Conservation (phyloP, 805 yeast genomes). For the Lachancea fermentati region DNA sequence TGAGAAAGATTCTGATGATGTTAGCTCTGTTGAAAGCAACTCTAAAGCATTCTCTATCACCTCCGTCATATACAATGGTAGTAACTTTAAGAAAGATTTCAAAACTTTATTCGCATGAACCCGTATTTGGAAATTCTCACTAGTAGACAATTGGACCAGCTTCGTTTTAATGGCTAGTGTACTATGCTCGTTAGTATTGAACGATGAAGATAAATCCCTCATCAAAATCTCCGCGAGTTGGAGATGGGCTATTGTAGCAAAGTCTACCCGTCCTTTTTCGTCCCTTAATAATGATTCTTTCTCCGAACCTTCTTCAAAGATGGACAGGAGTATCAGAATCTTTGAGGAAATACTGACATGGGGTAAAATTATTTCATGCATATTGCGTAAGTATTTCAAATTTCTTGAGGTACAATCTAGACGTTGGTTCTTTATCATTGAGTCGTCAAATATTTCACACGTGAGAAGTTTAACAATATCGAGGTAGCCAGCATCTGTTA, state of each 20-base stretch:
- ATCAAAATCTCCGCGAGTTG: constrained; percentile 20
- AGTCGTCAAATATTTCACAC: constrained; percentile 25
- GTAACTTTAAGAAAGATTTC: constrained; percentile 29
- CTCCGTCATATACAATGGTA: constrained; percentile 35
- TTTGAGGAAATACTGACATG: constrained; percentile 33
- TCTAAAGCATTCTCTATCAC: constrained; percentile 33
- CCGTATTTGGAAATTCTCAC: constrained; percentile 38
- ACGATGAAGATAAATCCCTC: constrained; percentile 26
- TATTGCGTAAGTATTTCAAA: constrained; percentile 19
- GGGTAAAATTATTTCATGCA: constrained; percentile 22
- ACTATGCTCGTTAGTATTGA: constrained; percentile 24
- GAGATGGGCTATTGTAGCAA: constrained; percentile 22
- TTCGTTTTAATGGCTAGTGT: constrained; percentile 30
- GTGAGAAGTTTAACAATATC: constrained; percentile 21
- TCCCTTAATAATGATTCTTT: constrained; percentile 6
- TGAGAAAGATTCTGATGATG: constrained; percentile 22
- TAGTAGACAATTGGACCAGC: constrained; percentile 35
- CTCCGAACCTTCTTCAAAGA: constrained; percentile 9
- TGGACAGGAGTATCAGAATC: constrained; percentile 26
- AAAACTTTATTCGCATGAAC: constrained; percentile 36
- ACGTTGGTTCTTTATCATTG: constrained; percentile 15
- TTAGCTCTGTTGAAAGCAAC: constrained; percentile 33
- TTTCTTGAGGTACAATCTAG: constrained; percentile 21
- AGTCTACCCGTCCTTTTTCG: constrained; percentile 13
- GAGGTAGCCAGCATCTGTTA: constrained; percentile 25